Base-by-base conservation (phyloP, 1,284 basidiomycete species). In the Cutaneotrichosporon cutaneum region DNA sequence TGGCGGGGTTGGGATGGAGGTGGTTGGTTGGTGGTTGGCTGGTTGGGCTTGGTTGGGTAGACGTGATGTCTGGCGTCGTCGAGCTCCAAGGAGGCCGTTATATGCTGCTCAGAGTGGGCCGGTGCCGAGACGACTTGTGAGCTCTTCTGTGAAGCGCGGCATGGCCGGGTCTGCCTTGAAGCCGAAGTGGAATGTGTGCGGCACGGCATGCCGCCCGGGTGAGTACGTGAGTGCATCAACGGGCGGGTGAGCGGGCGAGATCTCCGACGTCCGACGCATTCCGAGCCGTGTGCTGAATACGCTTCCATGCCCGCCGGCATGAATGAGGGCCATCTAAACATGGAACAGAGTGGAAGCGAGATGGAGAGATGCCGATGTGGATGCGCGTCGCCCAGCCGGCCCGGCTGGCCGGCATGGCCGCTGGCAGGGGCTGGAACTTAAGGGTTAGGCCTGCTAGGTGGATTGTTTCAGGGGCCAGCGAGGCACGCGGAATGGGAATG, bases 81-180 rank as follows among this genome's bases (percentile, higher is more conserved):
- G 45, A 26, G 45, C 13, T 9, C 26, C 9, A 22, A 36, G 10
- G 18, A 8, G 16, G 22, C 45, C 24, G 45, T 47, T 47, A 47
- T 47, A 47, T 47, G 10, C 45, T 26, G 13, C 6, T 26, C 22
- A 26, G 11, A 5, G 22, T 16, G 45, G 45, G 9, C 8, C 22
- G 22, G 45, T 48, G 45, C 45, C 45, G 45, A 48, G 26, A 48
- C 45, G 24, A 48, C 45, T 48, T 48, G 45, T 48, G 45, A 26
- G 45, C 44, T 24, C 16, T 36, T 13, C 13, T 36, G 18, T 8
- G 39, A 8, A 4, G 30, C 48, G 32, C 24, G 26, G 48, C 45
- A n/a, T 11, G 24, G 16, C 14, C 7, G 22, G 24, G 22, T 47
- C 10, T 16, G 26, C 14, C 8, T 13, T 18, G 6, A 32, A 8